phyloP scores from a whole-genome alignment of 805 yeast species.

The Kazachstania kunashirensis region DNA sequence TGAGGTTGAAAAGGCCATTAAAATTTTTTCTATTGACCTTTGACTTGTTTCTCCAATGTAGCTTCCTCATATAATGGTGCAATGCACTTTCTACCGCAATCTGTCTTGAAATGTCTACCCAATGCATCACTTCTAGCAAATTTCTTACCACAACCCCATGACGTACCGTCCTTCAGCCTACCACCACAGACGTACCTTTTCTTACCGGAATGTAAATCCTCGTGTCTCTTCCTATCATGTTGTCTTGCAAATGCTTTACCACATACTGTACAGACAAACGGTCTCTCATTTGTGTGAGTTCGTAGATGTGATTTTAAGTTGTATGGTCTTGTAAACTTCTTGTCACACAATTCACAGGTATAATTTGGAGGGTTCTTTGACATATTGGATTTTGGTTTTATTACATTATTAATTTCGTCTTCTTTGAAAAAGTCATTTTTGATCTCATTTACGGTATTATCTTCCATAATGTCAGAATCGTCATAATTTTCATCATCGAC shows the following conservation, averaged over 20 bases:
- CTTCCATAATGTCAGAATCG: not conserved
- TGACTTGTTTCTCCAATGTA: slow-evolving; percentile 25
- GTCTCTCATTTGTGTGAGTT: slow-evolving; percentile 82
- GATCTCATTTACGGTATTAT: not conserved
- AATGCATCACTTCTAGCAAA: slow-evolving; percentile 76
- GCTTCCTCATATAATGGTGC: slow-evolving; percentile 57
- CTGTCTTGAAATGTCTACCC: slow-evolving; percentile 71
- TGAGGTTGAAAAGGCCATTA: no score
- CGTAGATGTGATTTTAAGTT: slow-evolving; percentile 84
- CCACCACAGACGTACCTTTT: slow-evolving; percentile 70
- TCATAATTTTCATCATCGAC: slow-evolving; percentile 7
- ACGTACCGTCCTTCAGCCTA: slow-evolving; percentile 40
- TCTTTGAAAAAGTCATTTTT: not conserved
- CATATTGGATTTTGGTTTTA: not conserved
- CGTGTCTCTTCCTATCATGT: slow-evolving; percentile 71
- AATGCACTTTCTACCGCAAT: slow-evolving; percentile 65
- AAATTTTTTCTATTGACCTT: no score
- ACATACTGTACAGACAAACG: slow-evolving; percentile 62
- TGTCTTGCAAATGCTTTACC: slow-evolving; percentile 77
- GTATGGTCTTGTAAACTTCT: slow-evolving; percentile 84
- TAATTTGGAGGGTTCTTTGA: slow-evolving; percentile 23
- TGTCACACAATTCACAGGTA: slow-evolving; percentile 77
- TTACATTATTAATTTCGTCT: not conserved
- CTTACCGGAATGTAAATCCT: slow-evolving; percentile 66
- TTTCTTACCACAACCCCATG: slow-evolving; percentile 76